These are phyloP conservation scores for Fusarium subtropicale DNA, from an alignment of 2,329 filamentous ascomycete species.

Conservation along the genomic window DNA sequence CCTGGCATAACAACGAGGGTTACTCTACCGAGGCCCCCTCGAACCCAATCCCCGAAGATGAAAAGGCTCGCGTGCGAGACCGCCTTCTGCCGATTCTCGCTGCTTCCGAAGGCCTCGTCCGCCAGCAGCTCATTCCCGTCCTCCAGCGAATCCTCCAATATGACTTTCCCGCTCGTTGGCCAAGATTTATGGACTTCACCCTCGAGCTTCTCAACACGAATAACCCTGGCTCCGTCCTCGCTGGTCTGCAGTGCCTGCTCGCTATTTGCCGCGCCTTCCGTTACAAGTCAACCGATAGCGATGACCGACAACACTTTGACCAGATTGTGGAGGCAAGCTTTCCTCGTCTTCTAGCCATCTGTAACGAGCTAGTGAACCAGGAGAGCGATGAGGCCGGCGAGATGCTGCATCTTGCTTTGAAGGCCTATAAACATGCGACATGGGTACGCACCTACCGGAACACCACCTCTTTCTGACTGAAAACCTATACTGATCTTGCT, in stretches of 20 bases:
- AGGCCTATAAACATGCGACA: conserved; percentile 98
- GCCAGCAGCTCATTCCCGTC: conserved; percentile 92
- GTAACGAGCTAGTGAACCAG: conserved; percentile 88
- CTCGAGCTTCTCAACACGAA: conserved; percentile 88
- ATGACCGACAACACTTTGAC: conserved; percentile 85
- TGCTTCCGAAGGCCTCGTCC: conserved; percentile 80
- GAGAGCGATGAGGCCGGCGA: conserved; percentile 94
- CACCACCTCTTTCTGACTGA: background rate
- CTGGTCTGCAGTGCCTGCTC: conserved; percentile 91
- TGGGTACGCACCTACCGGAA: conserved; percentile 69
- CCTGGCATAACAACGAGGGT: conserved; percentile 85
- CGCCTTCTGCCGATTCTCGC: conserved; percentile 91
- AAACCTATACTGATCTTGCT: conserved; percentile 44
- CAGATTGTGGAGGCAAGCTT: conserved; percentile 94
- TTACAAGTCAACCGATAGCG: conserved; percentile 86
- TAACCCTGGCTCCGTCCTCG: conserved; percentile 87
- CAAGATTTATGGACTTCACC: conserved; percentile 92
- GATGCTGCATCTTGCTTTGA: conserved; percentile 94
- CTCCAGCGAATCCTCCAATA: conserved; percentile 96
- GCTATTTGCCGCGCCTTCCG: conserved; percentile 96
- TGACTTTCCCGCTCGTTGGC: conserved; percentile 96
- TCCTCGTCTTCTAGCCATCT: conserved; percentile 86
- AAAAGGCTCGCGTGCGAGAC: conserved; percentile 87
- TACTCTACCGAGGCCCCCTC: conserved; percentile 67
- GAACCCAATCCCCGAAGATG: conserved; percentile 83